Percentiles rank a stretch among this genome's conserved stretches.
Evolutionary conservation across 768 basidiomycete genomes (phyloP).

Genomic region (Hericium rajendrae): DNA sequence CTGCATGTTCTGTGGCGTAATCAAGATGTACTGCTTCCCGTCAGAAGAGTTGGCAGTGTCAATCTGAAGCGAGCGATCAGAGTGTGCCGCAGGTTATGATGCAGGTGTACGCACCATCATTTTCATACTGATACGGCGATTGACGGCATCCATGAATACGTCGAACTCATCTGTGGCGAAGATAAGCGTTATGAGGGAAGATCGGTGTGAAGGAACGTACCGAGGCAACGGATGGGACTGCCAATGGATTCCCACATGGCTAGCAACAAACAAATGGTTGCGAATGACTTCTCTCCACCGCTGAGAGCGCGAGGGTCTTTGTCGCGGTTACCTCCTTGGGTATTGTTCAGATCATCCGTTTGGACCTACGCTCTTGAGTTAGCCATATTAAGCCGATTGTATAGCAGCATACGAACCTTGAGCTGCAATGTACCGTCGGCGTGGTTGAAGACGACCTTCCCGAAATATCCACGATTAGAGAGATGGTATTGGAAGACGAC

Average conservation of each 20-base stretch:
- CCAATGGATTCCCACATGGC: slow-evolving; percentile 94
- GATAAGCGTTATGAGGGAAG: neutral
- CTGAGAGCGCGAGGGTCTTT: slow-evolving; percentile 83
- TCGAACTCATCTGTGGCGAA: slow-evolving; percentile 78
- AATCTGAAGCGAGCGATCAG: slow-evolving; percentile 38
- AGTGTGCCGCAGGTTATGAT: neutral
- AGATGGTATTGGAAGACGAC: slow-evolving; percentile 76
- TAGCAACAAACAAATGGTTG: slow-evolving; percentile 88
- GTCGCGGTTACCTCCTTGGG: slow-evolving; percentile 47
- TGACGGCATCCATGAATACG: slow-evolving; percentile 94
- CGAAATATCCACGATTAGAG: slow-evolving; percentile 79
- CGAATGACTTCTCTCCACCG: slow-evolving; percentile 95
- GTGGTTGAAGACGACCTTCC: slow-evolving; percentile 86
- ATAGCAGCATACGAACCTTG: slow-evolving; percentile 30
- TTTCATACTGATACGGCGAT: slow-evolving; percentile 86
- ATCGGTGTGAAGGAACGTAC: slow-evolving; percentile 27
- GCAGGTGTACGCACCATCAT: slow-evolving; percentile 62
- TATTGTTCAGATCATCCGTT: slow-evolving; percentile 69
- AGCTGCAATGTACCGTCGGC: slow-evolving; percentile 49
- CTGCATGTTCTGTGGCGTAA: slow-evolving; percentile 92
- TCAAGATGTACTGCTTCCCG: slow-evolving; percentile 88
- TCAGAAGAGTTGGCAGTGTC: slow-evolving; percentile 82
- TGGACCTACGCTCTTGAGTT: slow-evolving; percentile 41
- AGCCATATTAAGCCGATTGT: neutral
- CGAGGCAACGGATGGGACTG: slow-evolving; percentile 87